A percentile compares a stretch with the other conserved stretches of the same genome.
Conservation (phyloP, 129 eudicot genomes). For the Sambucus nigra region DNA sequence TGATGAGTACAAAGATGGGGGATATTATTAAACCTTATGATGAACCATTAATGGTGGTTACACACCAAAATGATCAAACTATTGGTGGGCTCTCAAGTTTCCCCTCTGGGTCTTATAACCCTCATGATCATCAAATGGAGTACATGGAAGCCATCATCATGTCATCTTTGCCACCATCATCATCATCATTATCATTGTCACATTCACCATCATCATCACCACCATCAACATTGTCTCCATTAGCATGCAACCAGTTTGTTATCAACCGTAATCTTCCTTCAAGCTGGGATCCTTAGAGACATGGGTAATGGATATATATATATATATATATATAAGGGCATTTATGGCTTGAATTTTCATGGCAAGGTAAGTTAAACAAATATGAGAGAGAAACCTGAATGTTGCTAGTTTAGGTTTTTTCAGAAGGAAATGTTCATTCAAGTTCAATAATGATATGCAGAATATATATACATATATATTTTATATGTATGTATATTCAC, state of each 20-base stretch:
- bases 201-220: slow-evolving; percentile 15
- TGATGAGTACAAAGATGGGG: too few relatives aligned
- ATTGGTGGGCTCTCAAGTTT: neutral
- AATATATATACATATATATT: slow-evolving; percentile 5
- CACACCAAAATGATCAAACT: too few relatives aligned
- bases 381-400: slow-evolving; percentile 11
- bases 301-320: neutral
- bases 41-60: too few relatives aligned
- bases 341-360: neutral
- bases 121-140: slow-evolving; percentile 11
- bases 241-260: slow-evolving; percentile 13
- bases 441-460: neutral
- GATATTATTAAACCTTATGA: too few relatives aligned
- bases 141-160: slow-evolving; percentile 3
- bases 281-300: slow-evolving; percentile 10
- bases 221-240: slow-evolving; percentile 14
- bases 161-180: slow-evolving; percentile 5
- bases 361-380: neutral
- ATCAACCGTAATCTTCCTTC: slow-evolving; percentile 15
- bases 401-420: slow-evolving; percentile 19
- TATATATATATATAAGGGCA: too few relatives aligned
- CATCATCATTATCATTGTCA: slow-evolving; percentile 11
- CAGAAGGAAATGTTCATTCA: neutral
- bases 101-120: neutral
- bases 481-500: neutral